Evolutionary conservation across 2,329 filamentous ascomycete genomes (phyloP).

Genomic region (Alternaria triticina): DNA sequence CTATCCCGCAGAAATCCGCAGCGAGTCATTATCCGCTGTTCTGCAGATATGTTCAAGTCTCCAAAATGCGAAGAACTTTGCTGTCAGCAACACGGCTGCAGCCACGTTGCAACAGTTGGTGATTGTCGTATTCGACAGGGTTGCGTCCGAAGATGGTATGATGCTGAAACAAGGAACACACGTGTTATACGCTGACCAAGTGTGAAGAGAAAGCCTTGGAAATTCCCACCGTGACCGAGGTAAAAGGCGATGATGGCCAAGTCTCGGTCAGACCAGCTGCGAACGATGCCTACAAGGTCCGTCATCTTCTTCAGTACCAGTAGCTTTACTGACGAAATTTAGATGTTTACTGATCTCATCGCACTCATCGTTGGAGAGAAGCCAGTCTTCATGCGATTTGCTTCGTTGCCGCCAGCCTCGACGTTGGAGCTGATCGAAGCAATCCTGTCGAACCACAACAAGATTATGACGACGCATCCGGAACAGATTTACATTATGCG

Average conservation of each 20-base stretch:
- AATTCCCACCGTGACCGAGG: slow-evolving; percentile 68
- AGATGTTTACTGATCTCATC: slow-evolving; percentile 89
- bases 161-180: neutral
- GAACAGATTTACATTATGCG: slow-evolving; percentile 84
- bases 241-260: slow-evolving; percentile 68
- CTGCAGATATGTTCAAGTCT: slow-evolving; percentile 91
- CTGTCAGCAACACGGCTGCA: slow-evolving; percentile 93
- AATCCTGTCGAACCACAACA: slow-evolving; percentile 83
- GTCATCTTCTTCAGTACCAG: neutral
- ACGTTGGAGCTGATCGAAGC: slow-evolving; percentile 92
- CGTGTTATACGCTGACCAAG: slow-evolving; percentile 15
- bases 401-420: slow-evolving; percentile 79
- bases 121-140: slow-evolving; percentile 91
- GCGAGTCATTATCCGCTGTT: slow-evolving; percentile 79
- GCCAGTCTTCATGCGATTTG: slow-evolving; percentile 80
- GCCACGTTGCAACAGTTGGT: slow-evolving; percentile 96
- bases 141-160: slow-evolving; percentile 78
- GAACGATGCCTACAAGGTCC: slow-evolving; percentile 79
- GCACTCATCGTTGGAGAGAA: slow-evolving; percentile 84
- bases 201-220: slow-evolving; percentile 52
- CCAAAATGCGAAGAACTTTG: slow-evolving; percentile 88
- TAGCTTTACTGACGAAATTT: slow-evolving; percentile 9
- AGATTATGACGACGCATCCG: slow-evolving; percentile 76
- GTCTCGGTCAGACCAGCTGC: slow-evolving; percentile 76
- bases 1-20: slow-evolving; percentile 80